These are phyloP conservation scores for Sisymbrium irio DNA, from an alignment of 345 rosid species.

Conservation along the genomic window DNA sequence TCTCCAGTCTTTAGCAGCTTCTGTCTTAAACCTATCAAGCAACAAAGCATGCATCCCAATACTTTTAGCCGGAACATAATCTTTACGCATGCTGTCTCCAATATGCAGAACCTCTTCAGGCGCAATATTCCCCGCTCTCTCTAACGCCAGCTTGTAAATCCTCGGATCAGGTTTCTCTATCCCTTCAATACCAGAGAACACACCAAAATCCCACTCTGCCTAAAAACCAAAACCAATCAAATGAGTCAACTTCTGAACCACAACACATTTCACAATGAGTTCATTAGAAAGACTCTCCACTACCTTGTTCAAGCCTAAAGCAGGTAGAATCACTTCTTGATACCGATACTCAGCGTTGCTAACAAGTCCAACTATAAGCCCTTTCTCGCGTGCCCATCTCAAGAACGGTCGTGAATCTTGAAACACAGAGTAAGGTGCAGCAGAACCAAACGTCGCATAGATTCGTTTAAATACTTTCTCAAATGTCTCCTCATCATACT, in stretches of 20 bases:
- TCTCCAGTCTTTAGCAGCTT: conserved; percentile 78
- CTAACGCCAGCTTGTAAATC: conserved; percentile 68
- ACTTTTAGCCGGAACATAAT: conserved; percentile 76
- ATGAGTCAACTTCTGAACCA: not conserved
- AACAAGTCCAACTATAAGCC: conserved; percentile 70
- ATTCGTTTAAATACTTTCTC: conserved; percentile 83
- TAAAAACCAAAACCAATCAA: conserved; percentile 16
- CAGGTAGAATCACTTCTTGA: conserved; percentile 86
- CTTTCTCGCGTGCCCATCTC: conserved; percentile 74
- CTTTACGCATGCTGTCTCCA: conserved; percentile 92
- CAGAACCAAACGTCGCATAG: conserved; percentile 89
- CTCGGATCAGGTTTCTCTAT: conserved; percentile 88
- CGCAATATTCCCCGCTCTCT: conserved; percentile 73
- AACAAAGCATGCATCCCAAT: conserved; percentile 89
- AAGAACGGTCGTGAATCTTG: conserved; percentile 79
- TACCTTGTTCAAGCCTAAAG: conserved; percentile 78
- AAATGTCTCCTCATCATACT: conserved; percentile 85
- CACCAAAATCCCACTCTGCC: conserved; percentile 98
- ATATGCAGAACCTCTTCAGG: conserved; percentile 74
- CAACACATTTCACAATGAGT: conserved; percentile 1
- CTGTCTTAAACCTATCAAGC: conserved; percentile 82
- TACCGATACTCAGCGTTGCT: conserved; percentile 92
- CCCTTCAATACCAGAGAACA: conserved; percentile 90
- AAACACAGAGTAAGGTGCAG: conserved; percentile 83
- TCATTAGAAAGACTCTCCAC: not conserved